These are phyloP conservation scores for Colletotrichum sp. DNA, from an alignment of 2,329 filamentous ascomycete species.

Conservation along the genomic window DNA sequence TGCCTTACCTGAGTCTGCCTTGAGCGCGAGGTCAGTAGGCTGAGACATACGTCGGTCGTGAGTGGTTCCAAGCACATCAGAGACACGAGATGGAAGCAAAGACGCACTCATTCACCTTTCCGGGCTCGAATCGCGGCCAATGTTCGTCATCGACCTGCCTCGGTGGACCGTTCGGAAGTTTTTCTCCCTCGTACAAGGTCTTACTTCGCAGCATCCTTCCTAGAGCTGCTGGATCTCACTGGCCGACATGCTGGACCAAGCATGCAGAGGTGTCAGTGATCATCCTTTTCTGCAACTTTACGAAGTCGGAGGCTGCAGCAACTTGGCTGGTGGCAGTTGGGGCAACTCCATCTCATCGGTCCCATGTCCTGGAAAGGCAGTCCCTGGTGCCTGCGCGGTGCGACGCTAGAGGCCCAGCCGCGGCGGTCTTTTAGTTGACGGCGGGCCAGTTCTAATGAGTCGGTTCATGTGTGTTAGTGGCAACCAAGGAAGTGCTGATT, in stretches of 20 bases:
- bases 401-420: not conserved
- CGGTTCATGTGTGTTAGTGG: constrained; percentile 2
- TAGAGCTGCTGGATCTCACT: not conserved
- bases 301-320: not conserved
- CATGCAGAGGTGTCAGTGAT: not conserved
- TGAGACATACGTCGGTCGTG: not conserved
- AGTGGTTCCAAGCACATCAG: not conserved
- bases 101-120: not conserved
- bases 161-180: not conserved
- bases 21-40: not conserved
- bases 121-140: not conserved
- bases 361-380: constrained; percentile 4
- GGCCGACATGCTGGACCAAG: not conserved
- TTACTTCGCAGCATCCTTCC: not conserved
- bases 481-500: not conserved
- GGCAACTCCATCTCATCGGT: not conserved
- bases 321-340: not conserved
- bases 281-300: not conserved
- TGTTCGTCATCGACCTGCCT: not conserved
- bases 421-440: not conserved
- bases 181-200: not conserved
- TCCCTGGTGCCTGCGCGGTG: not conserved
- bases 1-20: not conserved
- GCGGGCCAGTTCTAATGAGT: not conserved
- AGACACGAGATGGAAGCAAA: not conserved